Evolutionary conservation across 139 green algal genomes (phyloP), one percentile per base, ranked within the genome.

Genomic region (Picochlorum sp.): DNA sequence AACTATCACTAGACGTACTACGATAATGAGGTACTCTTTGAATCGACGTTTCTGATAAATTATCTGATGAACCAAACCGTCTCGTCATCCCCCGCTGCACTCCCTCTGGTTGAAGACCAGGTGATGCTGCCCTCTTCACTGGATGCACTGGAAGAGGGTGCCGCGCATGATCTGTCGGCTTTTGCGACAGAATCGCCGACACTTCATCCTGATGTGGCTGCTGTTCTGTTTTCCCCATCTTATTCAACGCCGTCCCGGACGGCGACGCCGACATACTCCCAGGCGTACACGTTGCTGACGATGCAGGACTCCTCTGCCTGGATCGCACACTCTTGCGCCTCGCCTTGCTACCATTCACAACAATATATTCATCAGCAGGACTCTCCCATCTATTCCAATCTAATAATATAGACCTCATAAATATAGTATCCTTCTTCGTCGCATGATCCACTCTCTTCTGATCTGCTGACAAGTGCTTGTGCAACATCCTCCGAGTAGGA

Each of bases 301-400:
- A 20, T 21, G 47, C 16, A 26, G 47, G 47, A 21, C 47, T 54
- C 47, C n/a, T 6, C 10, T 59, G 51, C 23, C 51, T 15, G 0
- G 15, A 59, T 32, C 21, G 26, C 7, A 59, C 51, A 37, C 21
- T 23, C 21, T 0, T 32, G 30, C 13, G n/a, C 7, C 20, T 59
- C 51, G 16, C 23, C 23, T 59, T 59, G 23, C 7, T 16, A 59
- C n/a, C 23, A 59, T 30, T 30, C 47, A 55, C n/a, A 55, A 55
- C n/a, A 41, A 78, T 74, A 49, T 67, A 78, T 13, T 78, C 66
- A 57, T 78, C 71, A 1, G 71, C 71, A 15, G 71, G 71, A 34
- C 28, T 61, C 16, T 24, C 16, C 71, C 71, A 78, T 23, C 71
- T 64, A 41, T 57, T 16, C 66, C 66, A 78, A 52, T 78, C 66